Evolutionary conservation across 1,284 basidiomycete genomes (phyloP), one percentile per base, ranked within the genome.

Genomic region (Marasmius oreades): DNA sequence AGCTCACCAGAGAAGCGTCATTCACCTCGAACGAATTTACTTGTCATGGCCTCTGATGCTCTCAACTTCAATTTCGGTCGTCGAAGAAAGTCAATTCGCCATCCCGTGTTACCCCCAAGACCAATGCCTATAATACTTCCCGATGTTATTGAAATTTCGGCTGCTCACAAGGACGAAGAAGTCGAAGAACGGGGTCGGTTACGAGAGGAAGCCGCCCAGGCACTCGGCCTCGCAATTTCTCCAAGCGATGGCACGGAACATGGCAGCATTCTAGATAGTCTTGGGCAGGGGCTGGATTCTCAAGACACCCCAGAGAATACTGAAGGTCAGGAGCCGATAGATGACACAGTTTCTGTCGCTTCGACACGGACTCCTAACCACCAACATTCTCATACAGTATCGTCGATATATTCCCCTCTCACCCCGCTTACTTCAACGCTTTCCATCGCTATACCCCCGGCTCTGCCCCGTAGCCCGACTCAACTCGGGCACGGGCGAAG

Each of bases 71-170:
- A 68, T 59, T 79, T 83, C 55, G 76, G 77, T 28, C 75, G 75
- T 44, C 78, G 75, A 56, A 67, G 73, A 28, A 73, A 75, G 18
- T 70, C 74, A 46, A 69, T 75, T 53, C 75, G 69, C 45, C 72
- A 71, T 56, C 37, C 58, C 23, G 22, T 55, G 11, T 74, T 76
- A 60, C 78, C 76, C 60, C 66, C 66, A 39, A 62, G 64, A 43
- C 59, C 72, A 14, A 67, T 63, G 61, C 68, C 71, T 42, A 67
- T 82, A 43, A 68, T 86, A 31, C 72, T 86, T 52, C 80, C 85
- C 7, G 86, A 81, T 46, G 85, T 90, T 53, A 86, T 90, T 53
- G 88, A 90, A 67, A 89, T 90, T 51, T 84, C 84, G 10, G 71
- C 76, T 36, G 69, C 71, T 54, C 66, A 73, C 56, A 69, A 58